Evolutionary conservation across 495 filamentous ascomycete species (phyloP), one percentile per base, ranked within the genome.

Genomic region (Filosporella fistucella): DNA sequence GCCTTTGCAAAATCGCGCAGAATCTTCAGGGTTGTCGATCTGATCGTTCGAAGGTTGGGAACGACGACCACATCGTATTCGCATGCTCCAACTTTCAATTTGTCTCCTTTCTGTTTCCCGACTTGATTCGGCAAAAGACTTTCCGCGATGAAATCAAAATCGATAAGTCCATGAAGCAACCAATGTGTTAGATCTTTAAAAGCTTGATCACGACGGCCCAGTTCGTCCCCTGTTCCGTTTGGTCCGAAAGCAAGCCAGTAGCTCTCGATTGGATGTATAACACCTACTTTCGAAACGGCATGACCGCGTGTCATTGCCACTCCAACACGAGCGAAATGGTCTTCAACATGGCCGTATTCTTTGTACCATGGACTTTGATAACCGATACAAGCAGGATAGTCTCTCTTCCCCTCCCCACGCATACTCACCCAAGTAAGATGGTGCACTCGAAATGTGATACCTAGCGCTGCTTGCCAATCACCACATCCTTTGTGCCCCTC

Each of bases 401-500:
- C 58, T 39, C 58, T 39, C 41, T 61, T 61, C 16, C 42, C 54
- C 33, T 61, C 58, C 7, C 58, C 58, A 17, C 47, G 47, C 58
- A 61, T 61, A 38, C 44, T 57, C 12, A 61, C 36, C 58, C 58
- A 61, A 22, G 58, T 36, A 2, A 58, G 46, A 46, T 61, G 58
- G 16, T 49, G 58, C 14, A 58, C 55, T 26, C 58, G 36, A 16
- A 56, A 56, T 18, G 55, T 61, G 26, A 61, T 58, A 11, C 58
- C 58, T 12, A 61, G 39, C 1, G 55, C 58, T 4, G 58, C 58
- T 35, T 61, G 58, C 58, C 58, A 61, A 38, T 61, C 58, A 23
- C 58, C 56, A 34, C 55, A 54, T 11, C 55, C 55, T 55, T 61
- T 61, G 43, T 61, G 58, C n/a, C 56, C 58, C 28, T 58, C 52